Evolutionary conservation across 192 early-diverging fungal species (phyloP).

Genomic region (Kappamyces sp.): DNA sequence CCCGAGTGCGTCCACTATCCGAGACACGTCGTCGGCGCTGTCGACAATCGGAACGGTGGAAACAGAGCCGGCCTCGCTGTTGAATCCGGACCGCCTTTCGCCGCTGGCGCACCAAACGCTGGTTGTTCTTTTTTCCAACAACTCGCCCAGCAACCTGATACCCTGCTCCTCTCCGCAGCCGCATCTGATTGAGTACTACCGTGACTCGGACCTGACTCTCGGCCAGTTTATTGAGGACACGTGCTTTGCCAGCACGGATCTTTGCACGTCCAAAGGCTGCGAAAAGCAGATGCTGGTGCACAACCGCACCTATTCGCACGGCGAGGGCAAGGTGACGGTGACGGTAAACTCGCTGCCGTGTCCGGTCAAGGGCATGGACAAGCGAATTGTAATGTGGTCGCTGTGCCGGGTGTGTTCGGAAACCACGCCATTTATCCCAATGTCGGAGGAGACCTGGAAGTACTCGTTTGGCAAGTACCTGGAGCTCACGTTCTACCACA

Average conservation of each 20-base stretch:
- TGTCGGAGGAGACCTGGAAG: constrained; percentile 84
- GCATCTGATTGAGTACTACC: constrained; percentile 77
- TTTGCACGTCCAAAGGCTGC: constrained; percentile 68
- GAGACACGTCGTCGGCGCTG: background rate
- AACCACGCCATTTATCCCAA: constrained; percentile 62
- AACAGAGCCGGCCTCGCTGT: constrained; percentile 26
- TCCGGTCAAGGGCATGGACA: constrained; percentile 60
- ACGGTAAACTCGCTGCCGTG: constrained; percentile 50
- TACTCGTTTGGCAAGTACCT: constrained; percentile 98
- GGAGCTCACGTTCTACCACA: constrained; percentile 84
- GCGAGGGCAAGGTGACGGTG: constrained; percentile 69
- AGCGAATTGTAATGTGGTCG: constrained; percentile 84
- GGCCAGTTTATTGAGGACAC: constrained; percentile 84
- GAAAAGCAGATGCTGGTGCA: constrained; percentile 74
- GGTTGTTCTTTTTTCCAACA: constrained; percentile 64
- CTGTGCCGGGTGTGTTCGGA: constrained; percentile 68
- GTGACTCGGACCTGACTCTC: constrained; percentile 75
- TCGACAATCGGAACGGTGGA: constrained; percentile 19
- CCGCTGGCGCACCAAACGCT: constrained; percentile 74
- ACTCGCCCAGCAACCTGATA: constrained; percentile 52
- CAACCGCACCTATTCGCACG: constrained; percentile 82
- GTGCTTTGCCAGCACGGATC: constrained; percentile 58
- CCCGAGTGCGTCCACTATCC: too few species aligned
- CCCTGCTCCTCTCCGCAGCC: constrained; percentile 57
- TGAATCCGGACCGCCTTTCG: constrained; percentile 52